Evolutionary conservation across 2,329 filamentous ascomycete genomes (phyloP).

Genomic region (Aquanectria penicillioides): DNA sequence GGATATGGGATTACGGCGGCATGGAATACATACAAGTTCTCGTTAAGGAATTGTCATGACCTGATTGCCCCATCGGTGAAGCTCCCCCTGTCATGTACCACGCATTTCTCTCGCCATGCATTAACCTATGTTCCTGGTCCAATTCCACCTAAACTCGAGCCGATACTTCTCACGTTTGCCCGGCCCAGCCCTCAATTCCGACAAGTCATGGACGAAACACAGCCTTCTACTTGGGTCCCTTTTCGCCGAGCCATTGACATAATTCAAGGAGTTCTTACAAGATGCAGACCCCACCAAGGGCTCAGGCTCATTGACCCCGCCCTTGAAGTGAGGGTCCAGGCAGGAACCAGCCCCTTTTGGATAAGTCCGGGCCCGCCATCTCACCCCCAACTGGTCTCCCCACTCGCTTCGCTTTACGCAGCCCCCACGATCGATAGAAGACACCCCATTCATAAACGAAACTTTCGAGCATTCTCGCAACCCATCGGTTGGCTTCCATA

Average conservation of each 20-base stretch:
- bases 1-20: slow-evolving; percentile 3
- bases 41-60: slow-evolving; percentile 20
- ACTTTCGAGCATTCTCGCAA: accelerated
- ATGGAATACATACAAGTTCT: neutral
- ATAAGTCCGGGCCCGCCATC: neutral
- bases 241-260: slow-evolving; percentile 1
- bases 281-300: slow-evolving; percentile 24
- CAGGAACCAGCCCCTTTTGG: neutral
- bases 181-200: too few relatives aligned
- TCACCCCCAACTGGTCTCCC: neutral
- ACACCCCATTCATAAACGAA: neutral
- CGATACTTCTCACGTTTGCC: too few relatives aligned
- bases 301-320: slow-evolving; percentile 25
- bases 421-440: neutral
- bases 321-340: slow-evolving; percentile 15
- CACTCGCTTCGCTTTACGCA: slow-evolving; percentile 7
- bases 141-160: too few relatives aligned
- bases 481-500: slow-evolving; percentile 39
- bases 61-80: slow-evolving; percentile 23
- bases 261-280: slow-evolving; percentile 19
- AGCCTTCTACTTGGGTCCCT: neutral
- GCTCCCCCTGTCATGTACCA: slow-evolving; percentile 1
- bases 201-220: neutral
- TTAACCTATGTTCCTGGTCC: too few relatives aligned
- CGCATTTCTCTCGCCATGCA: neutral